A percentile compares a stretch with the other conserved stretches of the same genome.
These are phyloP conservation scores for Collybia sp. DNA, from an alignment of 768 basidiomycete species.

Conservation along the genomic window DNA sequence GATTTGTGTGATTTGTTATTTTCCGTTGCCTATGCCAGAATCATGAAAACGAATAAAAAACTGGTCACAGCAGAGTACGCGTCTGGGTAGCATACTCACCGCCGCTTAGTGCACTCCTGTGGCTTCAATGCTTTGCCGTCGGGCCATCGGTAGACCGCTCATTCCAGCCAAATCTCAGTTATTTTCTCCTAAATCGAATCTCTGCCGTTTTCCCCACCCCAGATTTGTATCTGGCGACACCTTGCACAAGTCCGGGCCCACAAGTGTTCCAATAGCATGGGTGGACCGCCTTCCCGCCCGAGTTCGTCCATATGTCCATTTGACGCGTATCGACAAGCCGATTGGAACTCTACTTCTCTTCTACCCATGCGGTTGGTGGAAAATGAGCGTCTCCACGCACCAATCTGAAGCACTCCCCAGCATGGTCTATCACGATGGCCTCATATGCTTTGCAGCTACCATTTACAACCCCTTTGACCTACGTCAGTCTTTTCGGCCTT, in stretches of 20 bases:
- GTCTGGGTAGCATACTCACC: no score
- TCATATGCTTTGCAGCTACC: constrained; percentile 75
- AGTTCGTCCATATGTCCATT: constrained; percentile 74
- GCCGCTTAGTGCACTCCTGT: no score
- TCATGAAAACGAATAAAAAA: no score
- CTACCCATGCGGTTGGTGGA: constrained; percentile 84
- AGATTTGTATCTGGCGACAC: constrained; percentile 6
- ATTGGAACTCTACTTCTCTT: constrained; percentile 90
- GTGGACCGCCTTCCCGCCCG: constrained; percentile 57
- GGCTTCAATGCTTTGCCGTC: no score
- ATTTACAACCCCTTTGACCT: constrained; percentile 62
- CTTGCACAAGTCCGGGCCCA: constrained; percentile 4
- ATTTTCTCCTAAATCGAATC: no score
- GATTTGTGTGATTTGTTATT: no score
- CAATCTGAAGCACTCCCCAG: constrained; percentile 34
- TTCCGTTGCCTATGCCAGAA: no score
- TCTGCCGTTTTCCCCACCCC: constrained; percentile 1
- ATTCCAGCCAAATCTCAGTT: no score
- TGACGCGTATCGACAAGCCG: constrained; percentile 92
- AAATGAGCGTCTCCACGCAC: neutral
- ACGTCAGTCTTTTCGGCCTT: constrained; percentile 77
- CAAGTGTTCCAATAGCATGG: constrained; percentile 41
- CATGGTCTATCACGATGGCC: constrained; percentile 98
- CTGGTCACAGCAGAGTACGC: no score
- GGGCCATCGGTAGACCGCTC: no score